phyloP scores from a whole-genome alignment of 306 rosid genomes.

The Parietaria judaica region DNA sequence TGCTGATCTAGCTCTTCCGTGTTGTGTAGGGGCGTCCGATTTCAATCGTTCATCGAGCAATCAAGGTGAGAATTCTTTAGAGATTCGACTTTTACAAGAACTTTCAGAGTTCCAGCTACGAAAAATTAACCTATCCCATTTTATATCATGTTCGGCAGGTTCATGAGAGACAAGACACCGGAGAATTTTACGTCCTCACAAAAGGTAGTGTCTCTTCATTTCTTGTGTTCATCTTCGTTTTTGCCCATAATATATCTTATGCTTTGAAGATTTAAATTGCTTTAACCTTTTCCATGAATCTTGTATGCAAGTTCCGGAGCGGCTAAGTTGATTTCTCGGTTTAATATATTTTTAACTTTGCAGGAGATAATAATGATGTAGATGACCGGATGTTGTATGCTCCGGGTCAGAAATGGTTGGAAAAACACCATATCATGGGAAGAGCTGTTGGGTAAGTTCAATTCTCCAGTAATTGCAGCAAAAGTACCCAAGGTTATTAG shows the following conservation, averaged over 20 bases:
- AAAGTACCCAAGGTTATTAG: no score
- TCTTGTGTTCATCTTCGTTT: not conserved
- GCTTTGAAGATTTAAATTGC: no score
- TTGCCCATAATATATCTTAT: not conserved
- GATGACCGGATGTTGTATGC: constrained; percentile 65
- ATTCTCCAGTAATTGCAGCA: not conserved
- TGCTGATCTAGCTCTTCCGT: constrained; percentile 17
- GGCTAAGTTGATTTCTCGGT: not conserved
- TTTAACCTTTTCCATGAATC: no score
- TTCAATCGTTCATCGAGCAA: constrained; percentile 82
- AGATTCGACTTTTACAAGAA: not conserved
- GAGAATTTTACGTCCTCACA: constrained; percentile 54
- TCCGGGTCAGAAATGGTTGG: constrained; percentile 56
- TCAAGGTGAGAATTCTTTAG: constrained; percentile 37
- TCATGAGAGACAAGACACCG: constrained; percentile 41
- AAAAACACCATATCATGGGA: constrained; percentile 57
- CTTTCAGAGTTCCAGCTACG: not conserved
- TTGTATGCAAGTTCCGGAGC: no score
- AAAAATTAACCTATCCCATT: no score
- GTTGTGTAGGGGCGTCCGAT: constrained; percentile 53
- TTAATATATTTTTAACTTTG: constrained; percentile 2
- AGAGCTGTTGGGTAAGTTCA: constrained; percentile 58
- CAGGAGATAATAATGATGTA: constrained; percentile 49
- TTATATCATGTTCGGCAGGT: constrained; percentile 36
- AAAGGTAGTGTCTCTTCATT: constrained; percentile 42